Evolutionary conservation across 2,329 filamentous ascomycete genomes (phyloP).

Genomic region (Pseudogymnoascus sp.): DNA sequence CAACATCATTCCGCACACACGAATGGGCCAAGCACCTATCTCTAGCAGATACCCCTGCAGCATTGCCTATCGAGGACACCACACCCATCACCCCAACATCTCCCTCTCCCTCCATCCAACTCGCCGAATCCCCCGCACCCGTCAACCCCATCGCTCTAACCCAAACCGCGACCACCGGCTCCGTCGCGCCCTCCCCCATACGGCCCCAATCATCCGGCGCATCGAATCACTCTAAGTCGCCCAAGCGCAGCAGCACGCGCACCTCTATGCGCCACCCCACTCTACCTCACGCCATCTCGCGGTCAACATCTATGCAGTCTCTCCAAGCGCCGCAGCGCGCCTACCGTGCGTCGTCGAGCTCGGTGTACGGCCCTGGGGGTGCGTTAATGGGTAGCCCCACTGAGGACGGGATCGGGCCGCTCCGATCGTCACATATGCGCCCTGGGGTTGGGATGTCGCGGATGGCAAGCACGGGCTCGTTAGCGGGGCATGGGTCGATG

Average conservation of each 20-base stretch:
- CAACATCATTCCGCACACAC: conserved; percentile 79
- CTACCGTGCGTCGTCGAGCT: neutral
- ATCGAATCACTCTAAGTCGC: neutral
- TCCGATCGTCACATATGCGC: neutral
- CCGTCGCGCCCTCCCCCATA: conserved; percentile 32
- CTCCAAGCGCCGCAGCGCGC: neutral
- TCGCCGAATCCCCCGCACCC: conserved; percentile 20
- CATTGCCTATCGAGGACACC: conserved; percentile 1
- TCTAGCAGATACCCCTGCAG: conserved; percentile 58
- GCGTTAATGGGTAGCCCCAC: neutral
- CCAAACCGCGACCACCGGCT: conserved; percentile 33
- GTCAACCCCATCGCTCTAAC: conserved; percentile 19
- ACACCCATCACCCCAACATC: neutral
- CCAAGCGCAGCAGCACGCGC: neutral
- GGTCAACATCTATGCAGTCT: neutral
- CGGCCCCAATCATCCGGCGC: neutral
- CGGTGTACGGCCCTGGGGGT: neutral
- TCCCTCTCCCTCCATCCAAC: conserved; percentile 15
- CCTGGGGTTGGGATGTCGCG: neutral
- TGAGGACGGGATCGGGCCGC: conserved; percentile 1
- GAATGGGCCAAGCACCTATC: conserved; percentile 93
- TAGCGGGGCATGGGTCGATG: neutral
- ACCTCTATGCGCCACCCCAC: neutral
- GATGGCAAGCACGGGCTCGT: neutral
- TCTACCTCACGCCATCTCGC: neutral